These are phyloP conservation scores for Wickerhamomyces mucosus DNA, from an alignment of 805 yeast species.

Conservation along the genomic window DNA sequence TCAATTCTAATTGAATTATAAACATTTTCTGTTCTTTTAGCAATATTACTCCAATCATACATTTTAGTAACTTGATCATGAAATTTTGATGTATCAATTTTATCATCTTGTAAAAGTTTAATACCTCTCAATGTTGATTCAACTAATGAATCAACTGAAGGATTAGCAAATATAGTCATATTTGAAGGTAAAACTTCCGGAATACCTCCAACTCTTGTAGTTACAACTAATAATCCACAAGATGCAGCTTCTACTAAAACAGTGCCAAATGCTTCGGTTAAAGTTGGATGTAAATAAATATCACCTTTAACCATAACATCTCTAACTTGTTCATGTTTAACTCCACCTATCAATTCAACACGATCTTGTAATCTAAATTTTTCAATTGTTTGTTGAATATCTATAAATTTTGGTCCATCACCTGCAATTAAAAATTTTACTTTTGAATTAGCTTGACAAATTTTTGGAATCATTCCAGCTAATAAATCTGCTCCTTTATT, in stretches of 20 bases:
- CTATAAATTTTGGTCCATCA: slow-evolving; percentile 92
- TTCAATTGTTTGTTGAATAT: slow-evolving; percentile 93
- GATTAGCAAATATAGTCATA: slow-evolving; percentile 88
- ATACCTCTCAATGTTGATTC: slow-evolving; percentile 69
- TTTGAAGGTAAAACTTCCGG: slow-evolving; percentile 91
- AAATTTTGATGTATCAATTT: slow-evolving; percentile 63
- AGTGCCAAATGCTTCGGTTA: slow-evolving; percentile 97
- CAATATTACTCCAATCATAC: slow-evolving; percentile 92
- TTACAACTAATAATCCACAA: slow-evolving; percentile 87
- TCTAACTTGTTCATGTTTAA: slow-evolving; percentile 86
- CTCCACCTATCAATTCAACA: slow-evolving; percentile 77
- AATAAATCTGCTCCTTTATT: slow-evolving; percentile 92
- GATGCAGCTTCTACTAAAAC: slow-evolving; percentile 96
- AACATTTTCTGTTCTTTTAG: slow-evolving; percentile 74
- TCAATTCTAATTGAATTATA: slow-evolving; percentile 43
- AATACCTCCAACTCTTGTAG: slow-evolving; percentile 95
- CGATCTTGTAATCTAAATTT: slow-evolving; percentile 75
- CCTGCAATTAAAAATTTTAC: slow-evolving; percentile 88
- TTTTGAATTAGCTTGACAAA: slow-evolving; percentile 52
- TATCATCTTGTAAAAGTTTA: slow-evolving; percentile 39
- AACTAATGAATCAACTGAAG: slow-evolving; percentile 77
- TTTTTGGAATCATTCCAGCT: slow-evolving; percentile 74
- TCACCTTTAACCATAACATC: slow-evolving; percentile 92
- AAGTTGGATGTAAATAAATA: slow-evolving; percentile 84
- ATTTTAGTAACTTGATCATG: slow-evolving; percentile 69